phyloP scores from a whole-genome alignment of 164 flowering plant genomes.

The Macadamia tetraphylla region DNA sequence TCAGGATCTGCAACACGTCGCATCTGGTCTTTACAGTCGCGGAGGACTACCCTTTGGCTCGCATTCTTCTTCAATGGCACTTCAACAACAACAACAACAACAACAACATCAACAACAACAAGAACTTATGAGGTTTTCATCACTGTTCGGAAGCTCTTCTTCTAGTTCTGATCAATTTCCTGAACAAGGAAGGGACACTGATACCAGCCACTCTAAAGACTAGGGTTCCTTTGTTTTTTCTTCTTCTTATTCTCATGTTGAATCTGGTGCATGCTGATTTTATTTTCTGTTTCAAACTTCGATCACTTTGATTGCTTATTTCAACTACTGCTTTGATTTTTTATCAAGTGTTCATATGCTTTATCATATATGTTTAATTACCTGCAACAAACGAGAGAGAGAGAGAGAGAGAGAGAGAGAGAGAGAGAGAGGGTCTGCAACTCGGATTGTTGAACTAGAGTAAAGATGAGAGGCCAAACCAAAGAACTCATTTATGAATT shows the following conservation, averaged over 20 bases:
- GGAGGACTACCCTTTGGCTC: background rate
- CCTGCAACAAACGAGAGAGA: background rate
- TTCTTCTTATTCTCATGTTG: no score
- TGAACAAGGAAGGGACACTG: conserved; percentile 15
- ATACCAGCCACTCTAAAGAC: conserved; percentile 7
- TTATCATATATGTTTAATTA: no score
- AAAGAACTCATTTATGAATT: no score
- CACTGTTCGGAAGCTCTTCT: conserved; percentile 22
- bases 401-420: no score
- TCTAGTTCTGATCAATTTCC: conserved; percentile 10
- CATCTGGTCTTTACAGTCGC: conserved; percentile 12
- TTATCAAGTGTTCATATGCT: no score
- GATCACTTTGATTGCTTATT: no score
- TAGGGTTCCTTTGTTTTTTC: background rate
- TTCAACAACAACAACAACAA: conserved; percentile 20
- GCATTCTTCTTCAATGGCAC: conserved; percentile 13
- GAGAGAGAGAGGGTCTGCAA: no score
- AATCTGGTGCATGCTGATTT: no score
- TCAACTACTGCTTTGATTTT: no score
- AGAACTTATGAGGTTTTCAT: conserved; percentile 3
- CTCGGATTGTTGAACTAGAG: no score
- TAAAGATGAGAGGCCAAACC: no score
- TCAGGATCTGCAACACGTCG: conserved; percentile 12
- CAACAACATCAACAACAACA: conserved; percentile 8
- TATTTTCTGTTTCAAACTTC: no score